phyloP scores from a whole-genome alignment of 2,329 filamentous ascomycete genomes.

The Dactylellina parvicollis region DNA sequence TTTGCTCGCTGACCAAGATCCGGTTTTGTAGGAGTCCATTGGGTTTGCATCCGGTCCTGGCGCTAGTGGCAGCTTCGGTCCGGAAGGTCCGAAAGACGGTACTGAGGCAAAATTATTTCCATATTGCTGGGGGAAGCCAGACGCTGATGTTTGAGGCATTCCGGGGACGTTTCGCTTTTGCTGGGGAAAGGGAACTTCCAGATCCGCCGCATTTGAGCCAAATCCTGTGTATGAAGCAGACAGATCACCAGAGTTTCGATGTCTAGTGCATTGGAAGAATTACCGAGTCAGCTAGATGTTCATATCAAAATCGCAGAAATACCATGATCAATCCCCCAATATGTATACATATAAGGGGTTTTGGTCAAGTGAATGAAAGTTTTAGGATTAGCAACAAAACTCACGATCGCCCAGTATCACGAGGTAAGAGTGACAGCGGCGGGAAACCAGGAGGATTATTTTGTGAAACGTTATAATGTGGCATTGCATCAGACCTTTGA shows the following conservation, averaged over 20 bases:
- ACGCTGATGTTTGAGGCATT: not conserved
- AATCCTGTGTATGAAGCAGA: slow-evolving; percentile 52
- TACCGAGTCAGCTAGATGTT: slow-evolving; percentile 24
- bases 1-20: slow-evolving; percentile 11
- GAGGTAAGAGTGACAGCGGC: slow-evolving; percentile 24
- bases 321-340: not conserved
- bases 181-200: slow-evolving; percentile 45
- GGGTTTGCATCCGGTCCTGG: slow-evolving; percentile 25
- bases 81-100: slow-evolving; percentile 15
- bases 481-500: slow-evolving; percentile 47
- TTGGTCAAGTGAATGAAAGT: not conserved
- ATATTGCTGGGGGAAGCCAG: slow-evolving; percentile 23
- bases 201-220: slow-evolving; percentile 41
- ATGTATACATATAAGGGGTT: not conserved
- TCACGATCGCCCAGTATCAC: slow-evolving; percentile 46
- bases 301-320: slow-evolving; percentile 1
- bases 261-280: slow-evolving; percentile 40
- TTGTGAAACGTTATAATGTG: slow-evolving; percentile 36
- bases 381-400: slow-evolving; percentile 26
- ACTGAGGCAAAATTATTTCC: slow-evolving; percentile 21
- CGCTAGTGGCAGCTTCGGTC: slow-evolving; percentile 21
- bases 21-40: slow-evolving; percentile 29
- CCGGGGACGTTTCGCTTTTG: slow-evolving; percentile 19
- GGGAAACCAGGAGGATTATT: slow-evolving; percentile 41
- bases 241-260: slow-evolving; percentile 51